Conservation (phyloP, 2,329 filamentous ascomycete genomes). For the Aureobasidium sp. region DNA sequence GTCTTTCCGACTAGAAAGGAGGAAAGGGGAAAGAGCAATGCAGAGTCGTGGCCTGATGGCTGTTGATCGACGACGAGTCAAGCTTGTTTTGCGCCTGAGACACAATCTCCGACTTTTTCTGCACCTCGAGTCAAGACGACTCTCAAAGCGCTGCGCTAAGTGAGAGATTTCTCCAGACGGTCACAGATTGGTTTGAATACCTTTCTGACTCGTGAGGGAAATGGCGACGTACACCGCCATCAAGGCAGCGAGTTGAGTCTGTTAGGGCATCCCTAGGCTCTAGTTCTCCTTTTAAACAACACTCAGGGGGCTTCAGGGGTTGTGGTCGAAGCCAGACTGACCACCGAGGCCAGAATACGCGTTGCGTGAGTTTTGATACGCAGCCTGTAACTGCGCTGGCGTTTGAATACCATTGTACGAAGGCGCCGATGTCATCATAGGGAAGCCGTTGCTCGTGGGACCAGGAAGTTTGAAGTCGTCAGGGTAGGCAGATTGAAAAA, state of each 20-base stretch:
- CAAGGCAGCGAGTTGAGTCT: not conserved
- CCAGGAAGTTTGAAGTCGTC: conserved; percentile 13
- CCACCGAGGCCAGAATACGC: conserved; percentile 1
- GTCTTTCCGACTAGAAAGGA: not conserved
- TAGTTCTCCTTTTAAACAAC: not conserved
- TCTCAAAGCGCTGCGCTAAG: not conserved
- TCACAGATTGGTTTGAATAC: not conserved
- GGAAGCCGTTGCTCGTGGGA: conserved; percentile 8
- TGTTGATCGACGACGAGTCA: not conserved
- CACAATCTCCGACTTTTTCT: not conserved
- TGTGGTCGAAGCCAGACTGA: conserved; percentile 11
- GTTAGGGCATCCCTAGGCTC: not conserved
- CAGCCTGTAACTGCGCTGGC: not conserved
- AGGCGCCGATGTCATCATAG: conserved; percentile 4
- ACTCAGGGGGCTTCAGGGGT: not conserved
- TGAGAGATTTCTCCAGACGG: not conserved
- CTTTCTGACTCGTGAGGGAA: not conserved
- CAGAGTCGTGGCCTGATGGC: not conserved
- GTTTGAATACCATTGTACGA: not conserved
- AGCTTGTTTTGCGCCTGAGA: not conserved
- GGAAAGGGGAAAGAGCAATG: not conserved
- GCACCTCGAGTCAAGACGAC: not conserved
- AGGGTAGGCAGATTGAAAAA: not conserved
- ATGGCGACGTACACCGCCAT: not conserved
- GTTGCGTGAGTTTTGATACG: conserved; percentile 4